Evolutionary conservation across 2,329 filamentous ascomycete genomes (phyloP).

Genomic region (Exophiala viscosa): DNA sequence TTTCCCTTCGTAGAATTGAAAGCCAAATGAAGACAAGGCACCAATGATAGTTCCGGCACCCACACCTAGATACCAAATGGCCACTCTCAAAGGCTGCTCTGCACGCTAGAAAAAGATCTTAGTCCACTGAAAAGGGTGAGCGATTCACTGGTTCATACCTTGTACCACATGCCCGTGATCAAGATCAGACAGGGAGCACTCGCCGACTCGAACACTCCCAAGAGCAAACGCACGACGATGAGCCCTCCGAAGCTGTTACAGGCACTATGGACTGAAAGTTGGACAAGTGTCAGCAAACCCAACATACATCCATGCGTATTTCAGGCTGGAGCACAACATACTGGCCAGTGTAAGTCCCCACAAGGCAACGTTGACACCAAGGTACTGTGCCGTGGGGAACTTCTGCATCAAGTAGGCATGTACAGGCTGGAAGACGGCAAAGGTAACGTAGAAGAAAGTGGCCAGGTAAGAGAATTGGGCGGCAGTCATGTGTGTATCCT

Average conservation of each 20-base stretch:
- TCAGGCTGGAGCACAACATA: background rate
- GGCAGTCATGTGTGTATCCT: conserved; percentile 45
- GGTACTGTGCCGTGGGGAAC: conserved; percentile 2
- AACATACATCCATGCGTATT: background rate
- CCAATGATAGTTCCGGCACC: conserved; percentile 14
- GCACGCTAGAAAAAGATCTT: too few species aligned
- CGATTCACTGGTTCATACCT: conserved; percentile 25
- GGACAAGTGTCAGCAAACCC: background rate
- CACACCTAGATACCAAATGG: conserved; percentile 27
- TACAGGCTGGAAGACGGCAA: background rate
- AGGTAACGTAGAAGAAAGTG: conserved; percentile 2
- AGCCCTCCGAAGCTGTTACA: conserved; percentile 44
- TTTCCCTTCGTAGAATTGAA: conserved; percentile 5
- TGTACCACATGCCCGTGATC: conserved; percentile 51
- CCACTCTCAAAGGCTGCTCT: background rate
- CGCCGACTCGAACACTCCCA: conserved; percentile 47
- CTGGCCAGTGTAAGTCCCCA: conserved; percentile 6
- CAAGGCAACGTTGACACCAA: conserved; percentile 8
- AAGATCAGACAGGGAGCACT: conserved; percentile 51
- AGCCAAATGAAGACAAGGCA: conserved; percentile 9
- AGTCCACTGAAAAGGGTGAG: too few species aligned
- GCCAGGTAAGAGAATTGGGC: conserved; percentile 30
- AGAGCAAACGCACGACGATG: conserved; percentile 43
- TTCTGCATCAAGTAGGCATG: background rate
- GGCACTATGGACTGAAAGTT: conserved; percentile 41